phyloP scores from a whole-genome alignment of 805 yeast species.

The Blastobotrys attinorum region DNA sequence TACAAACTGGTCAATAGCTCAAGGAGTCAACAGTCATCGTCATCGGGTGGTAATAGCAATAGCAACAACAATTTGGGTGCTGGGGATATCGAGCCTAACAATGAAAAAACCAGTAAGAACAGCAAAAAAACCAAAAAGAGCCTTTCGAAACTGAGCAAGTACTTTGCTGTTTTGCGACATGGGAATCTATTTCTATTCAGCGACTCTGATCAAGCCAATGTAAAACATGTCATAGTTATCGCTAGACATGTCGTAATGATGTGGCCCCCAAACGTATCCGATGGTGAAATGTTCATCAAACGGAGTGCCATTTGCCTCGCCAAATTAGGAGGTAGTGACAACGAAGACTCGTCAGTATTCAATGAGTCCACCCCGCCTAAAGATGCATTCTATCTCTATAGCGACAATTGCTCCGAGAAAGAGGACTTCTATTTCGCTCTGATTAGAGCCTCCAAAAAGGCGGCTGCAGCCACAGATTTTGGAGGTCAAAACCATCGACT shows the following conservation, averaged over 20 bases:
- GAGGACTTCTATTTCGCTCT: conserved; percentile 92
- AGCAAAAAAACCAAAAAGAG: conserved; percentile 24
- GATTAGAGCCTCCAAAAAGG: conserved; percentile 43
- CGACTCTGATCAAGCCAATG: conserved; percentile 55
- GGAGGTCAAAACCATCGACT: no score
- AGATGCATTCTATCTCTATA: conserved; percentile 54
- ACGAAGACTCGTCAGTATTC: conserved; percentile 14
- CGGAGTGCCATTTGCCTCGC: conserved; percentile 70
- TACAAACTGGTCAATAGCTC: conserved; percentile 46
- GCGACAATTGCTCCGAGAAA: conserved; percentile 71
- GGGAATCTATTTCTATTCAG: conserved; percentile 83
- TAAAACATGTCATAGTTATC: conserved; percentile 71
- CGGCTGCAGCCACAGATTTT: conserved; percentile 6
- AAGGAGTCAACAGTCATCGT: conserved; percentile 2
- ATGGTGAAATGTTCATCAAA: conserved; percentile 74
- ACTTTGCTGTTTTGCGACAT: conserved; percentile 54
- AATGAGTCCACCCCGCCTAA: conserved; percentile 28
- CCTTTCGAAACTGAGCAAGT: conserved; percentile 45
- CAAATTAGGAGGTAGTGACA: conserved; percentile 39
- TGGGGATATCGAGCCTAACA: no score
- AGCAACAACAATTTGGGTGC: no score
- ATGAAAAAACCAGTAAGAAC: not conserved
- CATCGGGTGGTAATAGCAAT: no score
- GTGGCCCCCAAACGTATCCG: conserved; percentile 77
- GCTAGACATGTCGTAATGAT: conserved; percentile 61